phyloP scores from a whole-genome alignment of 1,139 yeast genomes.

The Geotrichum cucujoidarum region DNA sequence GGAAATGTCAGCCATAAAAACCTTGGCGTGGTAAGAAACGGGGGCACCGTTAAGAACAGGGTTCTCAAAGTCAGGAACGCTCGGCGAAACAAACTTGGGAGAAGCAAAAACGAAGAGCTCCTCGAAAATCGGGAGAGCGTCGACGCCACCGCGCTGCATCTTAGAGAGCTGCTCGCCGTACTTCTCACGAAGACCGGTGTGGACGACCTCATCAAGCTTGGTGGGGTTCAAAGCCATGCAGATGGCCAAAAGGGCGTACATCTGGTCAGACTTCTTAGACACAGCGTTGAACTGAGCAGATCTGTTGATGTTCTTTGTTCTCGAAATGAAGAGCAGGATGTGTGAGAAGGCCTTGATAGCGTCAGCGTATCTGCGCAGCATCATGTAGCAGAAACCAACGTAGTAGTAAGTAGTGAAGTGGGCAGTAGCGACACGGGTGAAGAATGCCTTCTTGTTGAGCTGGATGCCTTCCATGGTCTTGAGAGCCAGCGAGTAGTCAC shows the following conservation, averaged over 20 bases:
- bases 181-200: conserved; percentile 43
- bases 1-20: conserved; percentile 42
- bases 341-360: conserved; percentile 47
- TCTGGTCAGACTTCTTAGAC: conserved; percentile 47
- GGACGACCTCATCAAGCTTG: conserved; percentile 44
- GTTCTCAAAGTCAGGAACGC: conserved; percentile 37
- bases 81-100: conserved; percentile 46
- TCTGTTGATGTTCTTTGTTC: conserved; percentile 44
- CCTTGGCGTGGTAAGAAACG: conserved; percentile 40
- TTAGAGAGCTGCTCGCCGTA: conserved; percentile 44
- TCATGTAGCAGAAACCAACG: conserved; percentile 48
- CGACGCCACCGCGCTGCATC: conserved; percentile 43
- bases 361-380: conserved; percentile 47
- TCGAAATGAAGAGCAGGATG: conserved; percentile 43
- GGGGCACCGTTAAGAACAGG: conserved; percentile 40
- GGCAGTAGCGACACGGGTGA: conserved; percentile 45
- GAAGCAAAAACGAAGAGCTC: conserved; percentile 45
- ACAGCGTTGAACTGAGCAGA: conserved; percentile 45
- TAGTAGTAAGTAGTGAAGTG: conserved; percentile 49
- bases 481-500: conserved; percentile 47
- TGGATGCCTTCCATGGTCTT: conserved; percentile 46
- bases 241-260: conserved; percentile 47
- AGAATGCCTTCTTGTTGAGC: conserved; percentile 43
- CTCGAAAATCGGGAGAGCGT: conserved; percentile 41
- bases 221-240: conserved; percentile 46